Conservation (phyloP, 129 eudicot species). For the Dittrichia graveolens region DNA sequence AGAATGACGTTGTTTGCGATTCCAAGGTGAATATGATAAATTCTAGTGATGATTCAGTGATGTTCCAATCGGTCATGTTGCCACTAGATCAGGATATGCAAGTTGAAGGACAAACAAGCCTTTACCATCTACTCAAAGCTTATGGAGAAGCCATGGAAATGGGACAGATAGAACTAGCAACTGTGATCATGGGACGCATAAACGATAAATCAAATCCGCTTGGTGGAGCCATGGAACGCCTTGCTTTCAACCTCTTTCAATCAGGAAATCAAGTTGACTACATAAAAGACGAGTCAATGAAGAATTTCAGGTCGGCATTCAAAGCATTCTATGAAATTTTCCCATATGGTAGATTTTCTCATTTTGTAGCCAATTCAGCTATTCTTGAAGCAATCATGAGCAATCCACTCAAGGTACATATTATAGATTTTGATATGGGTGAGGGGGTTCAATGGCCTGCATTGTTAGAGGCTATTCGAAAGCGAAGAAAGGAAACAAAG, state of each 20-base stretch:
- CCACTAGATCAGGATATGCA: conserved; percentile 33
- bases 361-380: conserved; percentile 57
- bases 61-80: conserved; percentile 18
- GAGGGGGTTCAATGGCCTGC: conserved; percentile 68
- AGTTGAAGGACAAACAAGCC: conserved; percentile 39
- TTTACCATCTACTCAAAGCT: conserved; percentile 47
- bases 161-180: conserved; percentile 45
- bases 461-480: conserved; percentile 49
- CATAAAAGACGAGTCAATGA: conserved; percentile 48
- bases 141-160: conserved; percentile 72
- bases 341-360: conserved; percentile 60
- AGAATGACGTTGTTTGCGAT: conserved; percentile 22
- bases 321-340: conserved; percentile 49
- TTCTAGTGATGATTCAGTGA: conserved; percentile 14
- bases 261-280: conserved; percentile 42
- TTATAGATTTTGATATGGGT: conserved; percentile 63
- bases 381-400: conserved; percentile 55
- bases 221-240: conserved; percentile 56
- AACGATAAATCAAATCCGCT: conserved; percentile 47
- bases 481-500: conserved; percentile 24
- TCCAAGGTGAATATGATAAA: conserved; percentile 7
- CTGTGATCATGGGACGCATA: conserved; percentile 40
- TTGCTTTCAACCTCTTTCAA: conserved; percentile 45
- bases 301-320: conserved; percentile 46
- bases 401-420: conserved; percentile 37